phyloP scores from a whole-genome alignment of 2,329 filamentous ascomycete species.

The Fusarium subtropicale region DNA sequence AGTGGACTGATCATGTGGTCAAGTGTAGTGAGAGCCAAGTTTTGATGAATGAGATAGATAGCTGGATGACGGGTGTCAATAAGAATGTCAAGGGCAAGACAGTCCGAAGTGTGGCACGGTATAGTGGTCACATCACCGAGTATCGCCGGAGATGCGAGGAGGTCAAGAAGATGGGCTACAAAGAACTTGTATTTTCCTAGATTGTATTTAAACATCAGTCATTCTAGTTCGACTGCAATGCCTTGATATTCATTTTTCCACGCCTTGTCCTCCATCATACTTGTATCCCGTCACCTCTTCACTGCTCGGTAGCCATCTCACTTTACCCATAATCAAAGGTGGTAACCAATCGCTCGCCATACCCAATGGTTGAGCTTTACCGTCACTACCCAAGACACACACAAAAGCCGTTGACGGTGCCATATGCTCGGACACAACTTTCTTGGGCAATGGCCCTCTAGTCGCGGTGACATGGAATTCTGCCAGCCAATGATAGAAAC shows the following conservation, averaged over 20 bases:
- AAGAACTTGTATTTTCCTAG: slow-evolving; percentile 10
- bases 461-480: no score
- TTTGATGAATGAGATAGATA: slow-evolving; percentile 54
- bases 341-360: rapidly evolving
- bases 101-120: slow-evolving; percentile 54
- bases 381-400: background rate
- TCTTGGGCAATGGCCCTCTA: no score
- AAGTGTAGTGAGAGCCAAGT: slow-evolving; percentile 56
- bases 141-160: slow-evolving; percentile 30
- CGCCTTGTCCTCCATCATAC: rapidly evolving
- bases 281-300: background rate
- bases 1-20: slow-evolving; percentile 57
- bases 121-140: slow-evolving; percentile 30
- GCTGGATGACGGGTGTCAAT: slow-evolving; percentile 67
- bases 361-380: rapidly evolving
- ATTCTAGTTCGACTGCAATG: rapidly evolving
- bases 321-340: rapidly evolving
- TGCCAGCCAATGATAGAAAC: background rate
- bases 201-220: rapidly evolving
- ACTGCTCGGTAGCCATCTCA: no score
- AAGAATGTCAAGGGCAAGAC: slow-evolving; percentile 61
- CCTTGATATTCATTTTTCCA: rapidly evolving
- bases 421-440: background rate
- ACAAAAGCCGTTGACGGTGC: background rate
- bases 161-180: slow-evolving; percentile 6